Evolutionary conservation across 768 basidiomycete genomes (phyloP).

Genomic region (Termitomyces sp.): DNA sequence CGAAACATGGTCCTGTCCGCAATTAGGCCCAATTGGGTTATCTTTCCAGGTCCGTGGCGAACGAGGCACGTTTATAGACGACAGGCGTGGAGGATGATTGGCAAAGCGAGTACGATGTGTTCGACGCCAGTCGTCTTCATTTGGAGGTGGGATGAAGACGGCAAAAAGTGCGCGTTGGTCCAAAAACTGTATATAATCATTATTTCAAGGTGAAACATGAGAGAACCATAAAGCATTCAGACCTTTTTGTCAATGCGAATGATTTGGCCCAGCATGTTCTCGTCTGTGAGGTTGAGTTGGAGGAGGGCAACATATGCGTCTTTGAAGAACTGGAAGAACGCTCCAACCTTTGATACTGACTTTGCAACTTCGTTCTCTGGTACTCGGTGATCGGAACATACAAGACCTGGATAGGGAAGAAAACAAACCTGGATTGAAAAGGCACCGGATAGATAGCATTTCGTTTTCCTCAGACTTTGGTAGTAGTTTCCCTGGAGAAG

Average conservation of each 20-base stretch:
- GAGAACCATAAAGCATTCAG: background rate
- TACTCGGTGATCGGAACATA: background rate
- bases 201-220: background rate
- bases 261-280: slow-evolving; percentile 20
- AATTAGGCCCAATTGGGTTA: background rate
- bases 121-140: background rate
- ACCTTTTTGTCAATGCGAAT: slow-evolving; percentile 21
- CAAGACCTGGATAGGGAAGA: background rate
- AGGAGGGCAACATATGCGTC: slow-evolving; percentile 21
- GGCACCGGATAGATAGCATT: slow-evolving; percentile 34
- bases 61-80: background rate
- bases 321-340: slow-evolving; percentile 28
- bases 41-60: background rate
- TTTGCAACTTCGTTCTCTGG: slow-evolving; percentile 37
- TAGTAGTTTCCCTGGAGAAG: slow-evolving; percentile 25
- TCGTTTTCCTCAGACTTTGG: slow-evolving; percentile 20
- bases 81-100: background rate
- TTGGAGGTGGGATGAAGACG: background rate
- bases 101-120: background rate
- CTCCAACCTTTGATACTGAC: slow-evolving; percentile 23
- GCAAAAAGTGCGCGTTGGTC: background rate
- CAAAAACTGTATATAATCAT: background rate
- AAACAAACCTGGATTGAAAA: slow-evolving; percentile 32
- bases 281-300: slow-evolving; percentile 10
- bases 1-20: background rate